These are phyloP conservation scores for Pseudogymnoascus destructans DNA, from an alignment of 2,329 filamentous ascomycete genomes.

Conservation along the genomic window DNA sequence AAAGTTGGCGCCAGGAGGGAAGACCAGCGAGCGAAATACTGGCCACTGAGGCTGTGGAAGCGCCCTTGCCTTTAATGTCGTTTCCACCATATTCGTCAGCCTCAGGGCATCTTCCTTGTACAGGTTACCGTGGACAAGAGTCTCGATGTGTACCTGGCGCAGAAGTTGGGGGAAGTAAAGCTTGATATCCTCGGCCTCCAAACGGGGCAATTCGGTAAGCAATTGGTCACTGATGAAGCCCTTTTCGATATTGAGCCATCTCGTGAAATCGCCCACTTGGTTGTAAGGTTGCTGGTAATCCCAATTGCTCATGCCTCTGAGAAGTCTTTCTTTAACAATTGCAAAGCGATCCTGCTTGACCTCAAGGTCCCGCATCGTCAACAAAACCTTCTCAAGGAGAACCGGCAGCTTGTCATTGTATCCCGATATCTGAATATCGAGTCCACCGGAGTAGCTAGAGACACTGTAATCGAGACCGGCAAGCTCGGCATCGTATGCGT, in stretches of 20 bases:
- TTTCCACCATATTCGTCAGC: constrained; percentile 71
- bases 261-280: constrained; percentile 71
- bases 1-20: constrained; percentile 70
- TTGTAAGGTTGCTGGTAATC: constrained; percentile 80
- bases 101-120: constrained; percentile 87
- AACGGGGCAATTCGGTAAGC: constrained; percentile 58
- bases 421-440: constrained; percentile 69
- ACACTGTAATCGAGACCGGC: constrained; percentile 78
- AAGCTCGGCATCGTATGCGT: constrained; percentile 90
- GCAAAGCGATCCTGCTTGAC: constrained; percentile 79
- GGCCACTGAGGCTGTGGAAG: constrained; percentile 71
- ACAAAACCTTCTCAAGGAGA: constrained; percentile 75
- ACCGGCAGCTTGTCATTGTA: constrained; percentile 96
- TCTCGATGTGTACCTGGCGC: constrained; percentile 73
- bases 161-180: constrained; percentile 70
- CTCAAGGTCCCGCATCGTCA: constrained; percentile 71
- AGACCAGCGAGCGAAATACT: constrained; percentile 60
- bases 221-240: constrained; percentile 71
- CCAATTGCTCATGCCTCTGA: constrained; percentile 69
- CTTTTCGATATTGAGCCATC: constrained; percentile 65
- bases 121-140: constrained; percentile 80
- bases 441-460: constrained; percentile 54
- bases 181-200: constrained; percentile 62
- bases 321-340: constrained; percentile 76
- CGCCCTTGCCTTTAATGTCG: constrained; percentile 57